These are phyloP conservation scores for Entomortierella chlamydospora DNA, from an alignment of 192 early-diverging fungal species.

Conservation along the genomic window DNA sequence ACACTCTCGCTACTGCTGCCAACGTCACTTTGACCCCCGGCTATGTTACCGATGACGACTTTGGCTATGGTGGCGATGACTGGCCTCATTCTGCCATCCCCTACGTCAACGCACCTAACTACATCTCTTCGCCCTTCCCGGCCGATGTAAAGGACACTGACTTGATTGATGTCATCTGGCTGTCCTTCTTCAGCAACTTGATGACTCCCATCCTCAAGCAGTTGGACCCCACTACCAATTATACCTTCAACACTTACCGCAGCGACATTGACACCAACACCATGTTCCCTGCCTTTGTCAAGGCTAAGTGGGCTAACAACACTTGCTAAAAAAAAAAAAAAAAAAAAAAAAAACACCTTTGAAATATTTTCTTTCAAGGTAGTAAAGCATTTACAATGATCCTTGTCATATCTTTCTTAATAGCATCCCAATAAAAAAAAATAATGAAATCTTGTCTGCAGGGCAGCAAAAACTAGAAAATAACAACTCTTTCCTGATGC, in stretches of 20 bases:
- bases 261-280: constrained; percentile 34
- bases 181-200: constrained; percentile 55
- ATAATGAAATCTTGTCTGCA: too few relatives aligned
- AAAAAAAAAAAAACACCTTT: too few relatives aligned
- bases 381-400: too few relatives aligned
- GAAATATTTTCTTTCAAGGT: too few relatives aligned
- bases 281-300: constrained; percentile 42
- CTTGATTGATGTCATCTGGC: constrained; percentile 56
- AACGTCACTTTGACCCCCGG: constrained; percentile 55
- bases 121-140: constrained; percentile 56
- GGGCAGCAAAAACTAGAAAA: too few relatives aligned
- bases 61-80: constrained; percentile 63
- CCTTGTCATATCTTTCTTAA: too few relatives aligned
- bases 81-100: constrained; percentile 56
- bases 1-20: constrained; percentile 1
- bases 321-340: constrained; percentile 14
- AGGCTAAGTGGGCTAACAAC: constrained; percentile 48
- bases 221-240: constrained; percentile 37
- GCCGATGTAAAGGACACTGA: constrained; percentile 31
- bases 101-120: constrained; percentile 49
- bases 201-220: constrained; percentile 43
- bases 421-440: too few relatives aligned
- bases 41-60: constrained; percentile 62
- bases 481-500: too few relatives aligned
- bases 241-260: constrained; percentile 21